Evolutionary conservation across 2,329 filamentous ascomycete genomes (phyloP).

Genomic region (Macroventuria anomochaeta): DNA sequence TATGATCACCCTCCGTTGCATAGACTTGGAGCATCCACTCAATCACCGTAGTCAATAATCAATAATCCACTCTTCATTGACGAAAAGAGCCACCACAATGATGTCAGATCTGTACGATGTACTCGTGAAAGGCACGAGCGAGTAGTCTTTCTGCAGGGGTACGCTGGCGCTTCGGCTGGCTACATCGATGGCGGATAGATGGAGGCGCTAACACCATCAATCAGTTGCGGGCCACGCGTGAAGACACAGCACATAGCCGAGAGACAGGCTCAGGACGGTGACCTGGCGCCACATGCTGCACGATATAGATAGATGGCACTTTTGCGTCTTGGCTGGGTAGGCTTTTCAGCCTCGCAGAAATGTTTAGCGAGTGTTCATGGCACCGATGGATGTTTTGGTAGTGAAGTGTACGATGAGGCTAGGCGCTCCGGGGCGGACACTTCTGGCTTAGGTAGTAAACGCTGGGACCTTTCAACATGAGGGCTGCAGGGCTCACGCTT

Average conservation of each 20-base stretch:
- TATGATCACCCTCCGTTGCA: not conserved
- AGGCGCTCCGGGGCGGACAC: slow-evolving; percentile 8
- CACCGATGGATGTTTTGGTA: not conserved
- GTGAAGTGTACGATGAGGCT: not conserved
- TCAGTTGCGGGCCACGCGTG: not conserved
- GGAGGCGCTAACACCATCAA: slow-evolving; percentile 1
- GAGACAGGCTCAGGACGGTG: not conserved
- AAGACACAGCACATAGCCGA: not conserved
- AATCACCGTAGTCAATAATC: slow-evolving; percentile 1
- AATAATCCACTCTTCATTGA: slow-evolving; percentile 2
- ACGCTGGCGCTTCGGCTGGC: slow-evolving; percentile 7
- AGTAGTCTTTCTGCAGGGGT: slow-evolving; percentile 6
- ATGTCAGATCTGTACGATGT: slow-evolving; percentile 1
- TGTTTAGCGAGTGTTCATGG: too few relatives aligned
- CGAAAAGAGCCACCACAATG: not conserved
- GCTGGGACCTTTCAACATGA: slow-evolving; percentile 10
- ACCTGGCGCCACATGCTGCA: not conserved
- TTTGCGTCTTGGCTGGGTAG: not conserved
- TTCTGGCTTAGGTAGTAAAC: slow-evolving; percentile 1
- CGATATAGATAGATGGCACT: not conserved
- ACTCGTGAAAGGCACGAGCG: slow-evolving; percentile 6
- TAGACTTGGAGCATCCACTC: not conserved
- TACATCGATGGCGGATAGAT: slow-evolving; percentile 1
- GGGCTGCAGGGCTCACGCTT: slow-evolving; percentile 5
- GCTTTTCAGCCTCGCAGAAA: too few relatives aligned